phyloP scores from a whole-genome alignment of 164 flowering plant genomes.

The Aristolochia contorta region DNA sequence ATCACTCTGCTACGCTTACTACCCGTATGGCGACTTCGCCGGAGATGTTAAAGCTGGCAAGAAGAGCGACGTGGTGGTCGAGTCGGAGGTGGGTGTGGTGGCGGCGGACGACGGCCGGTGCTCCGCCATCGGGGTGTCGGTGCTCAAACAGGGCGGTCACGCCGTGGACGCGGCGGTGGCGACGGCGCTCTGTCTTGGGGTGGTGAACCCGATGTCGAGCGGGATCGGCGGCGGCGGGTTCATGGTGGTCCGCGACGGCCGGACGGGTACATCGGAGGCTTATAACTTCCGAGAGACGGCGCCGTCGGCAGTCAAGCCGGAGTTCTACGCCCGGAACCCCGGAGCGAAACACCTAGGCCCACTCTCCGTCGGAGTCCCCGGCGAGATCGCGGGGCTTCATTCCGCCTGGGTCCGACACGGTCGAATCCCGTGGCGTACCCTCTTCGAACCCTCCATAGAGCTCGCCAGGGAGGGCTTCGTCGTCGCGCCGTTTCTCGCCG shows the following conservation, averaged over 20 bases:
- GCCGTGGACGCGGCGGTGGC: slow-evolving; percentile 94
- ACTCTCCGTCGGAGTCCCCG: slow-evolving; percentile 80
- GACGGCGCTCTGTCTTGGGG: slow-evolving; percentile 74
- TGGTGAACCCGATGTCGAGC: slow-evolving; percentile 68
- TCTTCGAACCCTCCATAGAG: slow-evolving; percentile 65
- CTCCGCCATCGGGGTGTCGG: slow-evolving; percentile 52
- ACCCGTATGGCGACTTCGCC: not conserved
- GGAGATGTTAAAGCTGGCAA: slow-evolving; percentile 4
- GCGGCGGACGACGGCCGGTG: slow-evolving; percentile 86
- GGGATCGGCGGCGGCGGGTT: slow-evolving; percentile 98
- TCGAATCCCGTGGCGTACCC: slow-evolving; percentile 56
- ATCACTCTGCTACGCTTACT: not conserved
- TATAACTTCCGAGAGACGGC: slow-evolving; percentile 87
- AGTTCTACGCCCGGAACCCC: slow-evolving; percentile 53
- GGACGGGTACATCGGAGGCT: slow-evolving; percentile 35
- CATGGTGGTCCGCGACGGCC: slow-evolving; percentile 58
- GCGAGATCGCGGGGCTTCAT: slow-evolving; percentile 90
- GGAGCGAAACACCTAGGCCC: slow-evolving; percentile 46
- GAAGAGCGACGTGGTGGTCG: slow-evolving; percentile 20
- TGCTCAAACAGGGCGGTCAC: slow-evolving; percentile 58
- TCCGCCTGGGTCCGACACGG: slow-evolving; percentile 78
- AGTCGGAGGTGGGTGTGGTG: slow-evolving; percentile 66
- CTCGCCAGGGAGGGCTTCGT: slow-evolving; percentile 73
- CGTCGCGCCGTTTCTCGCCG: slow-evolving; percentile 44
- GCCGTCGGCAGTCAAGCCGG: slow-evolving; percentile 79